These are phyloP conservation scores for Zymoseptoria pseudotritici DNA, from an alignment of 2,329 filamentous ascomycete species.

Conservation along the genomic window DNA sequence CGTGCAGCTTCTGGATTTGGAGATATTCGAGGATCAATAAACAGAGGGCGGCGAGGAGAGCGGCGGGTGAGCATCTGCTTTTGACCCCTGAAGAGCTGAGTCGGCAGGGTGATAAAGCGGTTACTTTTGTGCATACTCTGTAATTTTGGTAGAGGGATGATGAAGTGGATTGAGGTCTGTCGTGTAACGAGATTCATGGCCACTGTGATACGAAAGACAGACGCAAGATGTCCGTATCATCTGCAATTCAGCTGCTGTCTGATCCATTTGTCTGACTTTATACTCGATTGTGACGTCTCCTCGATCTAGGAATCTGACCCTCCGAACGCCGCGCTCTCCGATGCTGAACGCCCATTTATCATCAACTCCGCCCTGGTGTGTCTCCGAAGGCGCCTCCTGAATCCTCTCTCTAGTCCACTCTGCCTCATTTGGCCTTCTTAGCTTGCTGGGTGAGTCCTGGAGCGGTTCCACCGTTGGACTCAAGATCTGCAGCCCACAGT, in stretches of 20 bases:
- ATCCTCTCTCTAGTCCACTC: not conserved
- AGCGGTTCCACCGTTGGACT: slow-evolving; percentile 26
- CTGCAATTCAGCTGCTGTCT: too few relatives aligned
- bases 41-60: slow-evolving; percentile 39
- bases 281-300: too few relatives aligned
- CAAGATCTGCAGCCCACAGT: slow-evolving; percentile 71
- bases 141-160: slow-evolving; percentile 16
- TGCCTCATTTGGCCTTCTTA: slow-evolving; percentile 15
- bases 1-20: slow-evolving; percentile 38
- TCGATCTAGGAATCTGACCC: too few relatives aligned
- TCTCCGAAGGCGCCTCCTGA: too few relatives aligned
- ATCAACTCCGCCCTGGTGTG: too few relatives aligned
- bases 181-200: too few relatives aligned
- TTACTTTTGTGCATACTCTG: slow-evolving; percentile 57
- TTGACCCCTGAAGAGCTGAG: slow-evolving; percentile 50
- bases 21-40: slow-evolving; percentile 55
- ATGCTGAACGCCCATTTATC: too few relatives aligned
- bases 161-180: too few relatives aligned
- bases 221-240: too few relatives aligned
- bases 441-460: slow-evolving; percentile 28
- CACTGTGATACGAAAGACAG: too few relatives aligned
- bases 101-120: slow-evolving; percentile 52
- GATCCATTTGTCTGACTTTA: too few relatives aligned
- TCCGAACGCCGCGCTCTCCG: too few relatives aligned
- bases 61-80: slow-evolving; percentile 30